Percentiles rank a stretch among this genome's conserved stretches.
Conservation (phyloP, 495 filamentous ascomycete species). For the Aspergillus cavernicola region DNA sequence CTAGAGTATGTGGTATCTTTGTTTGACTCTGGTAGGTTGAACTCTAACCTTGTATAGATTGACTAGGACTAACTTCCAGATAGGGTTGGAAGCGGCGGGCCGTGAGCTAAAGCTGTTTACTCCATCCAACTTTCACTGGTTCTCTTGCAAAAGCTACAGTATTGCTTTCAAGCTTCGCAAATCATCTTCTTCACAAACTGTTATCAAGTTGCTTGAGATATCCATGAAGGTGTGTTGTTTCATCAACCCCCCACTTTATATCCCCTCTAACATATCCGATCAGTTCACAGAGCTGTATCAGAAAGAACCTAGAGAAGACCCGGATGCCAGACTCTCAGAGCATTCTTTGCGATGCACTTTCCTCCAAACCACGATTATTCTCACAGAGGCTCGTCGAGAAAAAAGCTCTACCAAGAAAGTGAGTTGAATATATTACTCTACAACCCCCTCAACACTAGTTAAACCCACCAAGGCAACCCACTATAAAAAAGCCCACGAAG, state of each 20-base stretch:
- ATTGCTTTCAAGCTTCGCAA: slow-evolving; percentile 58
- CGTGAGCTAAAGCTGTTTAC: slow-evolving; percentile 39
- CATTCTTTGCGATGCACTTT: slow-evolving; percentile 67
- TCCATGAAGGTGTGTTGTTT: slow-evolving; percentile 45
- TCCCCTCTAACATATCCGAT: neutral
- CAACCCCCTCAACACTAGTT: neutral
- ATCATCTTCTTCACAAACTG: slow-evolving; percentile 47
- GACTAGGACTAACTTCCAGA: slow-evolving; percentile 23
- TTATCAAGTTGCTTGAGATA: slow-evolving; percentile 53
- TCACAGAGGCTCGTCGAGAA: slow-evolving; percentile 61
- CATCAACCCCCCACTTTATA: no score
- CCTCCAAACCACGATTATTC: slow-evolving; percentile 54
- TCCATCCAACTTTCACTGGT: slow-evolving; percentile 75
- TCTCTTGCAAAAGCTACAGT: slow-evolving; percentile 75
- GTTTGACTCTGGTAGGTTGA: slow-evolving; percentile 58
- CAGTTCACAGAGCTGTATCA: slow-evolving; percentile 60
- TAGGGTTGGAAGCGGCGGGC: slow-evolving; percentile 38
- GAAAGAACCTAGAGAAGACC: slow-evolving; percentile 37
- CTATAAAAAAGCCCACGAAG: slow-evolving; percentile 55
- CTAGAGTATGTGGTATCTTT: slow-evolving; percentile 54
- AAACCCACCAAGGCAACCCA: slow-evolving; percentile 38
- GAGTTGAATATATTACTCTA: neutral
- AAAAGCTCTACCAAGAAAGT: slow-evolving; percentile 55
- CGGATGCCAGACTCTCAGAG: slow-evolving; percentile 48
- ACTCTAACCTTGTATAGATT: neutral